phyloP scores from a whole-genome alignment of 2,329 filamentous ascomycete species.

The Trichophyton mentagrophytes region DNA sequence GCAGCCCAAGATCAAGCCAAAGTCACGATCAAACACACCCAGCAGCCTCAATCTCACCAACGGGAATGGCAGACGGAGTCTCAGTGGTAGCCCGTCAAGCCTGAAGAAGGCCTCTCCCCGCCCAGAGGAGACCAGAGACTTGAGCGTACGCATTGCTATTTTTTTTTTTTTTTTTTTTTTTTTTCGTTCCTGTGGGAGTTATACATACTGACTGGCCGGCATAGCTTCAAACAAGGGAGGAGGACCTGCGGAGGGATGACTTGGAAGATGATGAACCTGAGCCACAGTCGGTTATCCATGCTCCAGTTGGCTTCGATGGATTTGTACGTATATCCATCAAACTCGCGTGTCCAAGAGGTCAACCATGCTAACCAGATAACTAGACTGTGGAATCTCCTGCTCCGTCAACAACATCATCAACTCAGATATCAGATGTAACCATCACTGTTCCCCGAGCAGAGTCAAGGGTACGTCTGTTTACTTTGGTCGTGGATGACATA shows the following conservation, averaged over 20 bases:
- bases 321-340: conserved; percentile 47
- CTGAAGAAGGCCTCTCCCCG: not conserved
- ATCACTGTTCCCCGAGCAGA: conserved; percentile 16
- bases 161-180: not conserved
- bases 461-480: conserved; percentile 12
- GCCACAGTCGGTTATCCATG: conserved; percentile 81
- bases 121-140: not conserved
- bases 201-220: conserved; percentile 6
- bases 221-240: conserved; percentile 23
- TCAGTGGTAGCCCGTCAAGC: not conserved
- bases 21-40: not conserved
- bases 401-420: conserved; percentile 18
- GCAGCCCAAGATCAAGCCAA: not conserved
- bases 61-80: not conserved
- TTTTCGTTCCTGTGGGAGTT: not conserved
- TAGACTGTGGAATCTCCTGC: conserved; percentile 8
- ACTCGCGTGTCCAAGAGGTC: not conserved
- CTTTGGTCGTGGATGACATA: not conserved
- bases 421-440: conserved; percentile 21
- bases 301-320: conserved; percentile 65
- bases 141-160: not conserved
- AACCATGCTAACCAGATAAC: conserved; percentile 8
- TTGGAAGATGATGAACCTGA: conserved; percentile 49
- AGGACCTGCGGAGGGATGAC: conserved; percentile 18
- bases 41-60: conserved; percentile 3